Percentiles rank a stretch among this genome's conserved stretches.
Evolutionary conservation across 805 yeast genomes (phyloP).

Genomic region (Jamesozyma hellenica): DNA sequence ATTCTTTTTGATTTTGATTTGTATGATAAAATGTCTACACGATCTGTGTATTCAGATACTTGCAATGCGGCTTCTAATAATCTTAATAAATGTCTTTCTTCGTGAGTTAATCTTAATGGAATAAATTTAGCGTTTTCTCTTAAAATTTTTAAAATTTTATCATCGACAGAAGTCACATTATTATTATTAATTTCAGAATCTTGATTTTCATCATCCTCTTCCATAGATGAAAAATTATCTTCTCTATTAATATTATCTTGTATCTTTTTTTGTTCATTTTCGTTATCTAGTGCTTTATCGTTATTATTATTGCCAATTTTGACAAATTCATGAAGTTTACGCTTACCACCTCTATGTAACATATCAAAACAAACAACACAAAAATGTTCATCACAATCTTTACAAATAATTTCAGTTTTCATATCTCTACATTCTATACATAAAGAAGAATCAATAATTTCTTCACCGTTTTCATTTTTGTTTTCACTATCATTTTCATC

Average conservation of each 20-base stretch:
- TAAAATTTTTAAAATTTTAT: slow-evolving; percentile 31
- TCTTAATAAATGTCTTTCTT: slow-evolving; percentile 59
- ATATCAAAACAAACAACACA: slow-evolving; percentile 62
- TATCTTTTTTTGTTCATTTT: slow-evolving; percentile 10
- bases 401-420: slow-evolving; percentile 55
- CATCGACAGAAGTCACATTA: slow-evolving; percentile 16
- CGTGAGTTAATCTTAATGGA: slow-evolving; percentile 57
- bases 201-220: slow-evolving; percentile 15
- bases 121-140: slow-evolving; percentile 42
- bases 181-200: slow-evolving; percentile 7
- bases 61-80: slow-evolving; percentile 66
- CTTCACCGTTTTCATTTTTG: slow-evolving; percentile 7
- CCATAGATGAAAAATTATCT: slow-evolving; percentile 6
- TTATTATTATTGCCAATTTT: slow-evolving; percentile 18
- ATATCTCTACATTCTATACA: slow-evolving; percentile 70
- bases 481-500: slow-evolving; percentile 14
- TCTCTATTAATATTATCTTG: slow-evolving; percentile 12
- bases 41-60: slow-evolving; percentile 72
- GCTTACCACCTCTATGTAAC: slow-evolving; percentile 59
- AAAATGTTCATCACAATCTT: slow-evolving; percentile 53
- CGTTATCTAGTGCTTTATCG: slow-evolving; percentile 12
- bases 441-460: slow-evolving; percentile 29
- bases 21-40: slow-evolving; percentile 60
- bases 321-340: slow-evolving; percentile 36
- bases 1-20: slow-evolving; percentile 62